A percentile compares a stretch with the other conserved stretches of the same genome.
phyloP scores from a whole-genome alignment of 768 basidiomycete species.

The Pulveroboletus sp. region DNA sequence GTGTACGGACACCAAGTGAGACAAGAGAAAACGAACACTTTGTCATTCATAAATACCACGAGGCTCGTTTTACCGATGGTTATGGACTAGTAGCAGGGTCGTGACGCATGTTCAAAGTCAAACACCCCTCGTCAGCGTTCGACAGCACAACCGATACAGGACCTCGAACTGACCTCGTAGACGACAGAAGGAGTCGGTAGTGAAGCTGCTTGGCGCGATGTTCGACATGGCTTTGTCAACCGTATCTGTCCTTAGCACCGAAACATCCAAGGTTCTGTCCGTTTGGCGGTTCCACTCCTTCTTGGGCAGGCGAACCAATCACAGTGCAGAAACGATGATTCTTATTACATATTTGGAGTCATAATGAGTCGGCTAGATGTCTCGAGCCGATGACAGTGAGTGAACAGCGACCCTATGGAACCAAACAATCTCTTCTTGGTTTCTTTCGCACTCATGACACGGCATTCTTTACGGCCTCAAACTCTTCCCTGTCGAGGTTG shows the following conservation, averaged over 20 bases:
- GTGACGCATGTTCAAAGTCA: conserved; percentile 6
- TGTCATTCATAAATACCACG: conserved; percentile 13
- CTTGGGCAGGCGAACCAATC: conserved; percentile 17
- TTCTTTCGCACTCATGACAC: conserved; percentile 18
- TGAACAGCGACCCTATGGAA: conserved; percentile 10
- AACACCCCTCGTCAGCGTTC: background rate
- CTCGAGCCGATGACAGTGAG: conserved; percentile 10
- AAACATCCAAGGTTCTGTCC: conserved; percentile 15
- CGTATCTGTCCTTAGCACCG: conserved; percentile 13
- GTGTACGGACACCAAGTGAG: conserved; percentile 6
- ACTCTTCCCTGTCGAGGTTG: conserved; percentile 28
- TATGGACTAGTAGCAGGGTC: conserved; percentile 1
- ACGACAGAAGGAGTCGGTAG: background rate
- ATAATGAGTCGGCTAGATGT: conserved; percentile 28
- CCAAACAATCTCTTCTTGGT: conserved; percentile 11
- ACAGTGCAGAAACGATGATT: conserved; percentile 7
- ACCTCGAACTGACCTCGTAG: conserved; percentile 10
- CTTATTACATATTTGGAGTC: conserved; percentile 23
- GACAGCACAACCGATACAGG: background rate
- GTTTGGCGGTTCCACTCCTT: background rate
- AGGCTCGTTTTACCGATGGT: background rate
- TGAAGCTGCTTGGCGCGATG: background rate
- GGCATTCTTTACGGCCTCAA: conserved; percentile 17
- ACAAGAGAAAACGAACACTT: conserved; percentile 11
- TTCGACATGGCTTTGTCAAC: conserved; percentile 9